Base-by-base conservation (phyloP, 2,329 filamentous ascomycete genomes). In the Lasiodiplodia sp. region DNA sequence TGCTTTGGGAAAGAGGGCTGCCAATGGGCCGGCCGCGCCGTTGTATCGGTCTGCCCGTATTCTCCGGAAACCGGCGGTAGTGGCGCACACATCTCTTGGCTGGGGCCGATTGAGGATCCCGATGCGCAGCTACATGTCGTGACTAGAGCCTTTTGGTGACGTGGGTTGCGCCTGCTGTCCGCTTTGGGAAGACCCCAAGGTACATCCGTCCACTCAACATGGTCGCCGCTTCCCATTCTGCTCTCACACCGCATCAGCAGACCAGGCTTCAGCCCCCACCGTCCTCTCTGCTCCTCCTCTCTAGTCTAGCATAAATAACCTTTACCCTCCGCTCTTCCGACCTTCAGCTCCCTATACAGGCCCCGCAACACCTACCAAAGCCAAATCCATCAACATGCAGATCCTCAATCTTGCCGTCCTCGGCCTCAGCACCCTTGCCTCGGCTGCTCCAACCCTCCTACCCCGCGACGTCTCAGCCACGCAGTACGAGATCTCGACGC, bases 401-500 rank as follows among this genome's bases (percentile, higher is more conserved):
- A 34, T 68, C 49, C n/a, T 65, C 52, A 6, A 21, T 21, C 10
- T 53, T 31, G 18, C 21, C 58, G 44, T 47, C 44, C 12, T 37
- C 62, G 8, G 16, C 60, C 16, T 23, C 62, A 34, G 51, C 53
- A 38, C 38, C 34, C 38, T 53, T 6, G 62, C 23, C 52, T 34
- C 44, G 12, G 47, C 55, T 16, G 25, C 53, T n/a, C 62, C 68
- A 11, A 34, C 25, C 25, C 58, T 63, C 31, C 12, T 66, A 28
- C 28, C 21, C 52, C 67, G 67, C 49, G 16, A 21, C 12, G 58
- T 65, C 75, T 70, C 38, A 4, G 23, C 31, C 18, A 63, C 14
- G 8, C 31, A 49, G 25, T 67, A 69, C 37, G 70, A 72, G 31
- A 76, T 77, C 34, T 66, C 74, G 12, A 60, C 53, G 44, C 68